Evolutionary conservation across 2,329 filamentous ascomycete species (phyloP), one percentile per base, ranked within the genome.

Genomic region (Monosporascus sp.): DNA sequence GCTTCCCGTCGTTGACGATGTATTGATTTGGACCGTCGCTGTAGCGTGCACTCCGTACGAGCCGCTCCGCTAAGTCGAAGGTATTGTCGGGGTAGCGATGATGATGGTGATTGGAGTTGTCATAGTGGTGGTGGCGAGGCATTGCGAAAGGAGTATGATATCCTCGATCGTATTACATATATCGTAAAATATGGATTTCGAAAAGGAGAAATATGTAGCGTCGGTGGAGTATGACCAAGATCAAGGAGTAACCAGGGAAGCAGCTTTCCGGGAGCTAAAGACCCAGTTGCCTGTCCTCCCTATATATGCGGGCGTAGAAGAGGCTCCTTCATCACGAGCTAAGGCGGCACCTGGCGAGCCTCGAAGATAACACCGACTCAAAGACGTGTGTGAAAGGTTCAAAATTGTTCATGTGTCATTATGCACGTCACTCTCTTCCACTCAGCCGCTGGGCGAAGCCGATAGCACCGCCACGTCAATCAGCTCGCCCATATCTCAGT

Each of bases 1-100:
- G 57, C 7, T 52, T 55, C 4, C 65, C 65, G 8, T 65, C 58
- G 54, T 68, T 67, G 49, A 67, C 56, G 20, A 67, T 64, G 52
- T 57, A 63, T 9, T 53, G 55, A 3, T 59, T 61, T 5, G 62
- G 55, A 2, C 60, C 54, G 18, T 54, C 46, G 48, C 54, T 55
- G 18, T 62, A 50, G 7, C 58, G 56, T 6, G 48, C 31, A 3
- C 62, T 58, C 27, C 56, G 57, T 5, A 44, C 41, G 27, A 63
- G 24, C 5, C 58, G 55, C 3, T 59, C 51, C 2, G 58, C 57
- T 4, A 63, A 46, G 17, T 63, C 54, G 27, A 57, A 55, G 18
- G 57, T 52, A 9, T 56, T 46, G 11, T 49, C 47, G 53, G 58
- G 50, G 38, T 48, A 35, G 48, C 41, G 27, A 14, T 54, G 35